These are phyloP conservation scores for Ophiostoma perfectum DNA, from an alignment of 2,329 filamentous ascomycete species.

Conservation along the genomic window DNA sequence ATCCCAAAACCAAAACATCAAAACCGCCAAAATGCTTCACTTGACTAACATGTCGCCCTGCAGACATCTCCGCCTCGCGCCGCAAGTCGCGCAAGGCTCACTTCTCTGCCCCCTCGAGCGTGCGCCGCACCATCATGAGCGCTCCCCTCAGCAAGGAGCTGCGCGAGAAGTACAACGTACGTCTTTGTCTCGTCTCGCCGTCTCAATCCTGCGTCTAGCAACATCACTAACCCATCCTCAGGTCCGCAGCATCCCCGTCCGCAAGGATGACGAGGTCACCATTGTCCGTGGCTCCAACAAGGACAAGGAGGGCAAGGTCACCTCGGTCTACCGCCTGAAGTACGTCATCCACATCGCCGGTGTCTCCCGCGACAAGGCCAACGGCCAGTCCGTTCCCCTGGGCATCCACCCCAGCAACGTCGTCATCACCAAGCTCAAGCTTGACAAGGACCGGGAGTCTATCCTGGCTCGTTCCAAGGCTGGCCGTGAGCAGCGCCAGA, in stretches of 20 bases:
- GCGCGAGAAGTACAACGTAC: constrained; percentile 91
- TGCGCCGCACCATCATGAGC: constrained; percentile 95
- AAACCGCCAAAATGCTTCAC: not conserved
- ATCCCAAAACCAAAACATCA: constrained; percentile 24
- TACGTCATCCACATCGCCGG: constrained; percentile 97
- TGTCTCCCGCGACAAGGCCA: constrained; percentile 93
- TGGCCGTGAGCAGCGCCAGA: constrained; percentile 70
- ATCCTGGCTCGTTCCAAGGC: constrained; percentile 80
- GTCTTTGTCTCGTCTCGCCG: no score
- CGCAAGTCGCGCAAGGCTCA: constrained; percentile 99
- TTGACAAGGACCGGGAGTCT: constrained; percentile 88
- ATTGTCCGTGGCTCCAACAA: constrained; percentile 93
- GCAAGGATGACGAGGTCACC: constrained; percentile 93
- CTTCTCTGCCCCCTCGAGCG: constrained; percentile 90
- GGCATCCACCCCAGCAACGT: constrained; percentile 96
- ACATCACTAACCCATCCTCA: no score
- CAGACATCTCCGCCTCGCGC: constrained; percentile 72
- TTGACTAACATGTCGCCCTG: constrained; percentile 9
- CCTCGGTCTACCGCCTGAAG: constrained; percentile 96
- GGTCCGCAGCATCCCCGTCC: constrained; percentile 86
- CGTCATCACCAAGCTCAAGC: constrained; percentile 97
- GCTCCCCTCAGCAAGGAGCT: constrained; percentile 94
- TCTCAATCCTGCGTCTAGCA: no score
- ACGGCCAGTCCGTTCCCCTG: constrained; percentile 90
- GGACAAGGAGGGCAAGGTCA: constrained; percentile 97